phyloP scores from a whole-genome alignment of 495 filamentous ascomycete species.

The Penicillium bialowiezense region DNA sequence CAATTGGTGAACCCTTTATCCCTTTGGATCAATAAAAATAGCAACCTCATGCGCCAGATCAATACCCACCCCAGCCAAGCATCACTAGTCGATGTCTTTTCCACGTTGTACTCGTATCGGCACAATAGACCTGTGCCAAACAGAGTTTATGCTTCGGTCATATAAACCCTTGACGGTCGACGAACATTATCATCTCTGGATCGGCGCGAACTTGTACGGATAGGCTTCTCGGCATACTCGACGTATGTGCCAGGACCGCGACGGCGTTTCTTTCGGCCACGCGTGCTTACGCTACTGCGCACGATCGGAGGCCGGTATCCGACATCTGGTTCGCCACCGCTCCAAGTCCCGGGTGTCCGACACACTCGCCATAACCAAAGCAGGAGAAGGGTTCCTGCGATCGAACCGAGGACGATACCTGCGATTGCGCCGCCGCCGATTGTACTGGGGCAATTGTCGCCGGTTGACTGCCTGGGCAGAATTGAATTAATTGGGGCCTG shows the following conservation, averaged over 20 bases:
- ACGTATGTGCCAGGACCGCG: slow-evolving; percentile 19
- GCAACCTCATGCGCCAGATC: background rate
- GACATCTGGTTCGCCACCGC: slow-evolving; percentile 24
- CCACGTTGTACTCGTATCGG: background rate
- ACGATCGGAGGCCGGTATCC: slow-evolving; percentile 22
- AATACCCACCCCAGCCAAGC: background rate
- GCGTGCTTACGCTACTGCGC: slow-evolving; percentile 7
- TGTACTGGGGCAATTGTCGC: slow-evolving; percentile 31
- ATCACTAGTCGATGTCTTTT: too few species aligned
- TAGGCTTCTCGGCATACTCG: slow-evolving; percentile 38
- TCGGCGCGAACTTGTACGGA: slow-evolving; percentile 10
- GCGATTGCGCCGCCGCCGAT: slow-evolving; percentile 55
- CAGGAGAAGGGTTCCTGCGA: slow-evolving; percentile 52
- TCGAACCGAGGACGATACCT: slow-evolving; percentile 58
- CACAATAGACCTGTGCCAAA: background rate
- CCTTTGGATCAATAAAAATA: background rate
- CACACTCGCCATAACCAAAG: slow-evolving; percentile 48
- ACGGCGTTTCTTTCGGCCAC: slow-evolving; percentile 17
- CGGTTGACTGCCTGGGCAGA: slow-evolving; percentile 24
- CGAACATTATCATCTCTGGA: slow-evolving; percentile 28
- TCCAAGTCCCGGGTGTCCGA: slow-evolving; percentile 20
- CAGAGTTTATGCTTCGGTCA: slow-evolving; percentile 1
- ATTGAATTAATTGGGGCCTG: slow-evolving; percentile 17
- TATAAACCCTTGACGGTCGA: slow-evolving; percentile 38
- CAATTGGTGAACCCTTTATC: background rate